Evolutionary conservation across 2,329 filamentous ascomycete genomes (phyloP), one percentile per base, ranked within the genome.

Genomic region (Pseudogymnoascus sp.): DNA sequence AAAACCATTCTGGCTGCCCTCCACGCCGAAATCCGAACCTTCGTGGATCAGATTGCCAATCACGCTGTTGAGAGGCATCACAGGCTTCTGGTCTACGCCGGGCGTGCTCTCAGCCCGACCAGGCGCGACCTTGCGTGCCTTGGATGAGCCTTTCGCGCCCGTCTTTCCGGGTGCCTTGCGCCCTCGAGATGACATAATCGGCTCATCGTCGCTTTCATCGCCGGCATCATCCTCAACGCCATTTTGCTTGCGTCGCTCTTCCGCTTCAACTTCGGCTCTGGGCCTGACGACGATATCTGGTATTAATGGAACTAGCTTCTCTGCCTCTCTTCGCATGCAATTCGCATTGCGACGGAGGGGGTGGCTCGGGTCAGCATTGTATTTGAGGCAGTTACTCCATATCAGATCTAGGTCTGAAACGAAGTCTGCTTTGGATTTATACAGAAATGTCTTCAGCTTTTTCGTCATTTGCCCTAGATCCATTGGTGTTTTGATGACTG

Each of bases 381-480:
- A 99, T 71, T 89, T 92, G 63, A 99, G 81, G 74, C 95, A 99
- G 72, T 99, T 99, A 63, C 92, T 86, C 95, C 95, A 99, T 61
- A 99, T 98, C 60, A 98, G 79, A 73, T 96, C 93, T 8, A 99
- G 81, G 73, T 99, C 95, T 33, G 89, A 84, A 26, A 98, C 92
- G 68, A 99, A 99, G 24, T 99, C 95, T 66, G 90, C 85, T 78
- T 99, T 99, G 56, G 89, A 93, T 73, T 91, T 93, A 77, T 91
- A 95, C 38, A 83, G 82, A 37, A 91, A 77, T 8, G 83, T 82
- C 73, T 93, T 93, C 62, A 99, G 85, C 78, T 98, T 99, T 79
- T 99, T 99, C 66, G 96, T 96, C 92, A 99, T 98, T 59, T 88
- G 89, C 38, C 95, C 95, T 63, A 99, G 86, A 74, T 99, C 95